phyloP scores from a whole-genome alignment of 768 basidiomycete species.

The Tulasnella sp. region DNA sequence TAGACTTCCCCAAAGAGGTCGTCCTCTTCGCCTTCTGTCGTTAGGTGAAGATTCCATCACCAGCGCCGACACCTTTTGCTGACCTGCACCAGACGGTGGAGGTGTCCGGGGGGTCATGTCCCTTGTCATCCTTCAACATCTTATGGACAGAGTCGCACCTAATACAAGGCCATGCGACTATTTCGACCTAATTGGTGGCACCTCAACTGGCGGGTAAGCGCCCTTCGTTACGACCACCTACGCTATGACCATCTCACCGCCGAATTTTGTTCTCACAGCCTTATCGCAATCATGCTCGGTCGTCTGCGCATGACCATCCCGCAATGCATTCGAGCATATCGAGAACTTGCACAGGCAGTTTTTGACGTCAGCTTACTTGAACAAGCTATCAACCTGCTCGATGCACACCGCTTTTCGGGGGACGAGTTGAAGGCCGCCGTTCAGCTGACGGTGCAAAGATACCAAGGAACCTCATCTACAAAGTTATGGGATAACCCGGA shows the following conservation, averaged over 20 bases:
- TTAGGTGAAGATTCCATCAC: not conserved
- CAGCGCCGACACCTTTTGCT: not conserved
- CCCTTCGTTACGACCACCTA: not conserved
- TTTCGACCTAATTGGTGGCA: conserved; percentile 25
- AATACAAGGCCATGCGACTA: conserved; percentile 21
- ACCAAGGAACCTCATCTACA: not conserved
- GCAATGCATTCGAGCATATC: conserved; percentile 27
- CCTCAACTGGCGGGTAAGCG: conserved; percentile 23
- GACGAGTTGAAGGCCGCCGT: not conserved
- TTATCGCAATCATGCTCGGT: conserved; percentile 32
- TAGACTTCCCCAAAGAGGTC: no score
- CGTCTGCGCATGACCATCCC: conserved; percentile 29
- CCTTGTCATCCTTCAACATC: conserved; percentile 5
- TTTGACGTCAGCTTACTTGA: conserved; percentile 20
- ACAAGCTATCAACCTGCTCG: no score
- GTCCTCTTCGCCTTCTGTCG: not conserved
- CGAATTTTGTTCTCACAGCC: not conserved
- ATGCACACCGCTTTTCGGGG: not conserved
- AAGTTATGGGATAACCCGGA: not conserved
- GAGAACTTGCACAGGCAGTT: conserved; percentile 24
- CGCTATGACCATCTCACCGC: not conserved
- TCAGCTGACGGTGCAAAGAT: not conserved
- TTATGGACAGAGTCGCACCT: not conserved
- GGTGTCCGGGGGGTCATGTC: conserved; percentile 6
- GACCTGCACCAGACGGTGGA: not conserved